Percentiles rank a stretch among this genome's conserved stretches.
Evolutionary conservation across 805 yeast species (phyloP).

Genomic region (Ogataea corticis): DNA sequence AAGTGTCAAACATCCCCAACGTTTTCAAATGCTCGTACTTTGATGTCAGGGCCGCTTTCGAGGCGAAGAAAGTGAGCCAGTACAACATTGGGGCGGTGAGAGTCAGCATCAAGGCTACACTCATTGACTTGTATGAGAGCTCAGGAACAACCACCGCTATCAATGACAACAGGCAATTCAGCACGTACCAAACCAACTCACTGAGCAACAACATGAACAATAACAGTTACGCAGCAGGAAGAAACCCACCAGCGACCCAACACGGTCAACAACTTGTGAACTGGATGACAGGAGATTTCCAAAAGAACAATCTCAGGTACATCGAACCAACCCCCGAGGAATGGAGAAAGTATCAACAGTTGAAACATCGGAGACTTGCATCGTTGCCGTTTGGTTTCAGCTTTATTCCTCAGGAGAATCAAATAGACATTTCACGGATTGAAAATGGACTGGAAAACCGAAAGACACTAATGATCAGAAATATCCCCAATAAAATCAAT

Average conservation of each 20-base stretch:
- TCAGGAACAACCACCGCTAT: background rate
- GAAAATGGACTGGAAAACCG: conserved; percentile 43
- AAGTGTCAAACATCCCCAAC: conserved; percentile 8
- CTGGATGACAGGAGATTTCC: conserved; percentile 21
- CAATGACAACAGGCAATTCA: background rate
- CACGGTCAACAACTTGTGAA: conserved; percentile 12
- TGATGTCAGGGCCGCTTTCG: conserved; percentile 38
- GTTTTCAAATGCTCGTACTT: conserved; percentile 33
- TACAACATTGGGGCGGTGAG: conserved; percentile 10
- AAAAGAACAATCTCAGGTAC: background rate
- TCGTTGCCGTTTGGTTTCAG: conserved; percentile 26
- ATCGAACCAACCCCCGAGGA: conserved; percentile 18
- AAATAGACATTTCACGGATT: conserved; percentile 42
- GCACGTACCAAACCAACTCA: background rate
- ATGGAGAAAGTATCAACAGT: conserved; percentile 25
- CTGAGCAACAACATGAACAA: background rate
- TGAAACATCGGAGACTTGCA: conserved; percentile 27
- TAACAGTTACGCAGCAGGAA: background rate
- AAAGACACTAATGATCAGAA: conserved; percentile 52
- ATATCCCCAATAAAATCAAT: conserved; percentile 53
- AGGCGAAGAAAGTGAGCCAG: conserved; percentile 23
- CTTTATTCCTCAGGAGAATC: conserved; percentile 34
- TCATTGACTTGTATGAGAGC: conserved; percentile 23
- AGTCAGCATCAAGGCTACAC: conserved; percentile 23
- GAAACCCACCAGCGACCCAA: background rate